These are phyloP conservation scores for Chaetomium olivaceum DNA, from an alignment of 2,329 filamentous ascomycete genomes.

Conservation along the genomic window DNA sequence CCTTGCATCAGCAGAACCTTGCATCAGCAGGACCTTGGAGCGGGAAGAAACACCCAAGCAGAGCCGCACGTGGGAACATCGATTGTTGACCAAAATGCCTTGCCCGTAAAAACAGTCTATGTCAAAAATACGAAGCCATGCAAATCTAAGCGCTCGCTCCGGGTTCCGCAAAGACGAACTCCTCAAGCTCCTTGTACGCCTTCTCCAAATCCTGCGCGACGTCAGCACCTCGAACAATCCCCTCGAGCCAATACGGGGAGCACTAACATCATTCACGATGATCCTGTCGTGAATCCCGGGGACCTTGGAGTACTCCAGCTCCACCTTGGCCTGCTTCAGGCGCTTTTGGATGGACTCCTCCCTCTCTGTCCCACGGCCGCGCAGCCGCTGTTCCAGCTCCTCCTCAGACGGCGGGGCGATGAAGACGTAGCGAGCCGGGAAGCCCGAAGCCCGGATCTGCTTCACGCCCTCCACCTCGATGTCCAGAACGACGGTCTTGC, in stretches of 20 bases:
- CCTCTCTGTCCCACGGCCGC: conserved; percentile 75
- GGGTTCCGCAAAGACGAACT: conserved; percentile 30
- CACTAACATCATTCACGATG: conserved; percentile 38
- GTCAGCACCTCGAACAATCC: not conserved
- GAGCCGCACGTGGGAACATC: not conserved
- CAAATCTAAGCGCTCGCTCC: conserved; percentile 7
- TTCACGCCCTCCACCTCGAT: conserved; percentile 99
- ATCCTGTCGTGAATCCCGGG: conserved; percentile 56
- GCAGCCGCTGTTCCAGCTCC: conserved; percentile 71
- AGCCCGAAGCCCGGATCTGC: conserved; percentile 77
- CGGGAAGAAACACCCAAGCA: not conserved
- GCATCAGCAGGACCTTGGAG: not conserved
- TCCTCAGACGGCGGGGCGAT: conserved; percentile 76
- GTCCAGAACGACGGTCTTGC: conserved; percentile 78
- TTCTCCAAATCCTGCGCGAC: conserved; percentile 28
- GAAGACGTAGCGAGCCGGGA: conserved; percentile 80
- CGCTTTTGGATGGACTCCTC: conserved; percentile 71
- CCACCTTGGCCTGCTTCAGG: conserved; percentile 68
- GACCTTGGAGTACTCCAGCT: conserved; percentile 71
- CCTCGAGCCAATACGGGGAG: too few relatives aligned
- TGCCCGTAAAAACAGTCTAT: conserved; percentile 11
- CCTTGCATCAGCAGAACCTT: not conserved
- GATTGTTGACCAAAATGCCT: not conserved
- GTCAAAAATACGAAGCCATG: not conserved
- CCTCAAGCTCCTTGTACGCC: conserved; percentile 35